Percentiles rank a stretch among this genome's conserved stretches.
These are phyloP conservation scores for Bonia amplexicaulis DNA, from an alignment of 176 grass and related monocot genomes.

Conservation along the genomic window DNA sequence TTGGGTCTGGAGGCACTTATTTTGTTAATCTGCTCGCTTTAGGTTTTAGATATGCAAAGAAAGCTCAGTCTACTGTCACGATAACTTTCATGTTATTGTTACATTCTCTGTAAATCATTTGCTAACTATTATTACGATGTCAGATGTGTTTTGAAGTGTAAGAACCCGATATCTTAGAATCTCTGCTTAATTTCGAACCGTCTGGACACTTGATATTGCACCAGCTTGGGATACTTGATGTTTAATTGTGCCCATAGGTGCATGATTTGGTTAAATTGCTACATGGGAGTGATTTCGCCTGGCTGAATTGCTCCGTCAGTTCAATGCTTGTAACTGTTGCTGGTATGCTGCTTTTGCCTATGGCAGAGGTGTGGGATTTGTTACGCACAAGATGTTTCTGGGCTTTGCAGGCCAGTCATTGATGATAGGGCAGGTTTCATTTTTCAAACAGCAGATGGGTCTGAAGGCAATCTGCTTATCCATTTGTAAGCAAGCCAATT, in stretches of 20 bases:
- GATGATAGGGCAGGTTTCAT: not conserved
- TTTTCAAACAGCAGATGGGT: not conserved
- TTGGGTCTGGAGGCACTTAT: slow-evolving; percentile 5
- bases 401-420: not conserved
- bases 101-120: slow-evolving; percentile 34
- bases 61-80: not conserved
- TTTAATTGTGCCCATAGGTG: not conserved
- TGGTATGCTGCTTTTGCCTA: not conserved
- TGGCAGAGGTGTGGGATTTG: not conserved
- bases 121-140: not conserved
- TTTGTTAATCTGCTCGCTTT: slow-evolving; percentile 32
- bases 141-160: slow-evolving; percentile 4
- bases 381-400: not conserved
- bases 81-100: slow-evolving; percentile 9
- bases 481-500: not conserved
- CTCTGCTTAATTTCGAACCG: not conserved
- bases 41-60: not conserved
- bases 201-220: not conserved
- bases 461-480: not conserved
- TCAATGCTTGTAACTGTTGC: not conserved
- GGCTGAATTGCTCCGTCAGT: too few species aligned
- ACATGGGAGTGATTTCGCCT: not conserved
- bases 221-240: not conserved
- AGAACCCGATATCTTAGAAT: not conserved
- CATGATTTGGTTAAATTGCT: not conserved